A percentile compares a stretch with the other conserved stretches of the same genome.
Conservation (phyloP, 116 monocot genomes). For the Dioscorea cayenensis region DNA sequence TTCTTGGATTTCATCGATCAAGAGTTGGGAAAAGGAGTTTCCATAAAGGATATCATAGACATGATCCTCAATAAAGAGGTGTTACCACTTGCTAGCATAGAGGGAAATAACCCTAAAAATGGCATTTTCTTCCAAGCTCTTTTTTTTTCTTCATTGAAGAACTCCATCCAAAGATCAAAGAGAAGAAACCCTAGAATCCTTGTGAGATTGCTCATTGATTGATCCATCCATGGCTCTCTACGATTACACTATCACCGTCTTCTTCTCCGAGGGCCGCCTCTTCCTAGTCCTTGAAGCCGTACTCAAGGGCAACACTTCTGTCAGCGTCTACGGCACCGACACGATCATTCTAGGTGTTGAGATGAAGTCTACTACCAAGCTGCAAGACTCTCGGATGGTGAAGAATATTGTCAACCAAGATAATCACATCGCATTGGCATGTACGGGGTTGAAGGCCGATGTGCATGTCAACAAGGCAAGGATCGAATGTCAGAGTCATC, state of each 20-base stretch:
- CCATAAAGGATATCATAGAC: no score
- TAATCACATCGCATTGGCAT: conserved; percentile 80
- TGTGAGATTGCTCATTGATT: conserved; percentile 48
- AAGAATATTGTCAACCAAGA: conserved; percentile 98
- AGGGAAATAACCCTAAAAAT: no score
- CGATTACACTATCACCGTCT: conserved; percentile 88
- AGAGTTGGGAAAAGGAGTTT: no score
- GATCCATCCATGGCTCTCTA: conserved; percentile 25
- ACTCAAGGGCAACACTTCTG: conserved; percentile 77
- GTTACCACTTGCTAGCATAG: no score
- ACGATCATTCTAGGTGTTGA: conserved; percentile 89
- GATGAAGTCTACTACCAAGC: conserved; percentile 95
- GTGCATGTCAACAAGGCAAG: conserved; percentile 90
- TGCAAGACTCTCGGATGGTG: conserved; percentile 33
- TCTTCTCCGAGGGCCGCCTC: conserved; percentile 84
- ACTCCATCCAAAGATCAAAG: no score
- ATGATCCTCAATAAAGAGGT: no score
- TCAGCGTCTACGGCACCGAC: conserved; percentile 64
- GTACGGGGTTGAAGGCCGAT: conserved; percentile 94
- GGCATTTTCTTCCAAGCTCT: no score
- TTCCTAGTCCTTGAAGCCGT: conserved; percentile 99
- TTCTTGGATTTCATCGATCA: no score
- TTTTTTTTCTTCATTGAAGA: no score
- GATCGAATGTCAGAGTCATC: conserved; percentile 83
- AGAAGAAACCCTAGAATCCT: no score